Evolutionary conservation across 805 yeast species (phyloP).

Genomic region (Kurtzmaniella cleridarum): DNA sequence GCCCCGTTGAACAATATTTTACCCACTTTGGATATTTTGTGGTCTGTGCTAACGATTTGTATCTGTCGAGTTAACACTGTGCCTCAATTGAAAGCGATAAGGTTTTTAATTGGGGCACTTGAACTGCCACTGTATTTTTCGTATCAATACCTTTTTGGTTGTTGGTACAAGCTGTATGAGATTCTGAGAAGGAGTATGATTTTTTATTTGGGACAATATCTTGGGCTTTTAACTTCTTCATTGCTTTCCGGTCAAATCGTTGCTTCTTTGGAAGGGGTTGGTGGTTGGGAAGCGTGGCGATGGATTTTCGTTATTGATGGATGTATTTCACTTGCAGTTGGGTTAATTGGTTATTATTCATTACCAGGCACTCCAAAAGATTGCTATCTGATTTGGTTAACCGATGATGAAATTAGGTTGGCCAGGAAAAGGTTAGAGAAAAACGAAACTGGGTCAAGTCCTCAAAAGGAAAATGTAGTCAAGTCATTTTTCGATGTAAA

Average conservation of each 20-base stretch:
- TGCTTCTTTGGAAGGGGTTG: conserved; percentile 39
- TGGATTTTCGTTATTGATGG: conserved; percentile 72
- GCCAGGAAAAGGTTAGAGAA: conserved; percentile 23
- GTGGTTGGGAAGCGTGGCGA: conserved; percentile 61
- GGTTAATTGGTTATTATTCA: conserved; percentile 47
- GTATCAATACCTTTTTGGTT: conserved; percentile 44
- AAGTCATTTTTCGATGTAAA: conserved; percentile 34
- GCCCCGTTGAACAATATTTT: conserved; percentile 49
- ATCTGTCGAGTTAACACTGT: conserved; percentile 46
- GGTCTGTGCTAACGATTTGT: conserved; percentile 63
- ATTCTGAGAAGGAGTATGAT: conserved; percentile 57
- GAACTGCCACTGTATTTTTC: conserved; percentile 54
- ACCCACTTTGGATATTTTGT: conserved; percentile 54
- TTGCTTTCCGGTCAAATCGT: conserved; percentile 55
- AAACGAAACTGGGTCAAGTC: conserved; percentile 17
- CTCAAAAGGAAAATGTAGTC: conserved; percentile 12
- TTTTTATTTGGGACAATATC: conserved; percentile 56
- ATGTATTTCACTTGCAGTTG: conserved; percentile 52
- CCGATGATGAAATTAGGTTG: conserved; percentile 31
- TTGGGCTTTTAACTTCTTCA: conserved; percentile 60
- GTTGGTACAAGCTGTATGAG: conserved; percentile 51
- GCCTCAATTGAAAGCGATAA: conserved; percentile 49
- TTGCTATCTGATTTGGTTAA: conserved; percentile 28
- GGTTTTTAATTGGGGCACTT: conserved; percentile 65
- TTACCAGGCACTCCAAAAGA: conserved; percentile 64